Evolutionary conservation across 2,329 filamentous ascomycete species (phyloP).

Genomic region (Fusarium concolor): DNA sequence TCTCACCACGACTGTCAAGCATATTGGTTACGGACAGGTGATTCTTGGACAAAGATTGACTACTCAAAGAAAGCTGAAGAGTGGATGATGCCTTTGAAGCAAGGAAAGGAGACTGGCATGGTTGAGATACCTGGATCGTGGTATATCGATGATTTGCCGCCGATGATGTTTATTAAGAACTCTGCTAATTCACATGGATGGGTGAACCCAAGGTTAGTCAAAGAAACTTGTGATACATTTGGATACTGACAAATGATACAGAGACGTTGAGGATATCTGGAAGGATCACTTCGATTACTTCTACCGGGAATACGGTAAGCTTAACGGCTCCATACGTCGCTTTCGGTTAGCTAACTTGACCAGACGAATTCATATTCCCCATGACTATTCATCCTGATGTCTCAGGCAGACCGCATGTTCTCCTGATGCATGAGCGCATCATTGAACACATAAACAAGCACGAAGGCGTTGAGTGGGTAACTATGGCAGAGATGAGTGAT

Average conservation of each 20-base stretch:
- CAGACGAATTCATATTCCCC: slow-evolving; percentile 56
- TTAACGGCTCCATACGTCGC: fast-evolving
- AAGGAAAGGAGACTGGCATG: slow-evolving; percentile 69
- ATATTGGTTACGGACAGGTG: slow-evolving; percentile 74
- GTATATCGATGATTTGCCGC: slow-evolving; percentile 75
- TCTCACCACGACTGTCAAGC: slow-evolving; percentile 71
- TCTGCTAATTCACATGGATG: slow-evolving; percentile 7
- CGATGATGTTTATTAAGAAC: slow-evolving; percentile 71
- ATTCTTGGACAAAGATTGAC: slow-evolving; percentile 75
- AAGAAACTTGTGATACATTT: fast-evolving
- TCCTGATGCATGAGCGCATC: slow-evolving; percentile 74
- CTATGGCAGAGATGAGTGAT: slow-evolving; percentile 67
- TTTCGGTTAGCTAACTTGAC: fast-evolving
- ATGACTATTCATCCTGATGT: slow-evolving; percentile 83
- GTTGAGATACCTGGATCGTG: slow-evolving; percentile 72
- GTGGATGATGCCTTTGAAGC: slow-evolving; percentile 64
- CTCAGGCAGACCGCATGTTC: slow-evolving; percentile 75
- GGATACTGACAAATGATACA: not conserved
- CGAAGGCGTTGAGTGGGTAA: slow-evolving; percentile 73
- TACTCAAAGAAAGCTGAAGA: slow-evolving; percentile 56
- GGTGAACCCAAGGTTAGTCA: not conserved
- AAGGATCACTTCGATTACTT: slow-evolving; percentile 6
- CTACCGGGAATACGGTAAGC: slow-evolving; percentile 2
- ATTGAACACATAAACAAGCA: slow-evolving; percentile 76
- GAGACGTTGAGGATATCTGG: slow-evolving; percentile 9